phyloP scores from a whole-genome alignment of 2,329 filamentous ascomycete genomes.

The Fusarium fujikuroi region DNA sequence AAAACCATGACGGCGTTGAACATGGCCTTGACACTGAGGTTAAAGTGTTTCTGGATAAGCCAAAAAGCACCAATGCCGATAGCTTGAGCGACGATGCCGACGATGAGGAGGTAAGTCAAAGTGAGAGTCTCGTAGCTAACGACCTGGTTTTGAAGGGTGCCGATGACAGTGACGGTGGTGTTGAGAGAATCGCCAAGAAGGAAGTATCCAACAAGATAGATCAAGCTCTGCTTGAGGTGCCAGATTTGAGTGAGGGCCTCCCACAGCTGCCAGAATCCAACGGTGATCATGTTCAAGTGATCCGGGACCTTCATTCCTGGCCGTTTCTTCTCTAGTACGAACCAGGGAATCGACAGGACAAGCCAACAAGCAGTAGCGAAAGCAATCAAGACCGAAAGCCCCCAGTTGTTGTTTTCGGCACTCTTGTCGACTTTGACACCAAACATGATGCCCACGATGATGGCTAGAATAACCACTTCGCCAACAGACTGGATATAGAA shows the following conservation, averaged over 20 bases:
- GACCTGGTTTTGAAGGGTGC: conserved; percentile 71
- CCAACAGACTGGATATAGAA: conserved; percentile 72
- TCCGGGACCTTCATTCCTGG: conserved; percentile 61
- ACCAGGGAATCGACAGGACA: conserved; percentile 73
- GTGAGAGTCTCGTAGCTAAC: conserved; percentile 73
- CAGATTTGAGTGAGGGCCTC: conserved; percentile 69
- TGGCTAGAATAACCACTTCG: conserved; percentile 71
- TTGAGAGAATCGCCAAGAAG: conserved; percentile 76
- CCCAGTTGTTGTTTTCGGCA: conserved; percentile 72
- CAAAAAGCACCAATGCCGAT: conserved; percentile 72
- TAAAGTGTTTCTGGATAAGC: conserved; percentile 68
- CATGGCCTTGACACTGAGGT: conserved; percentile 73
- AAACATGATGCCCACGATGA: conserved; percentile 73
- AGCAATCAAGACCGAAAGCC: conserved; percentile 71
- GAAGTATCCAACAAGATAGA: conserved; percentile 75
- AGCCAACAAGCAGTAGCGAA: conserved; percentile 74
- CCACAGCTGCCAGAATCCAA: conserved; percentile 71
- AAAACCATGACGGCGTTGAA: conserved; percentile 71
- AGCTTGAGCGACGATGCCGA: conserved; percentile 71
- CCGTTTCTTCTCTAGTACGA: conserved; percentile 70
- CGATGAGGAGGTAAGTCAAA: conserved; percentile 73
- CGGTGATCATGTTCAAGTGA: conserved; percentile 60
- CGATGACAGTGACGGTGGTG: conserved; percentile 75
- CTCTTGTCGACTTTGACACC: conserved; percentile 68
- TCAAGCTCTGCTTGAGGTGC: conserved; percentile 71